These are phyloP conservation scores for Stylosanthes scabra DNA, from an alignment of 331 rosid genomes.

Conservation along the genomic window DNA sequence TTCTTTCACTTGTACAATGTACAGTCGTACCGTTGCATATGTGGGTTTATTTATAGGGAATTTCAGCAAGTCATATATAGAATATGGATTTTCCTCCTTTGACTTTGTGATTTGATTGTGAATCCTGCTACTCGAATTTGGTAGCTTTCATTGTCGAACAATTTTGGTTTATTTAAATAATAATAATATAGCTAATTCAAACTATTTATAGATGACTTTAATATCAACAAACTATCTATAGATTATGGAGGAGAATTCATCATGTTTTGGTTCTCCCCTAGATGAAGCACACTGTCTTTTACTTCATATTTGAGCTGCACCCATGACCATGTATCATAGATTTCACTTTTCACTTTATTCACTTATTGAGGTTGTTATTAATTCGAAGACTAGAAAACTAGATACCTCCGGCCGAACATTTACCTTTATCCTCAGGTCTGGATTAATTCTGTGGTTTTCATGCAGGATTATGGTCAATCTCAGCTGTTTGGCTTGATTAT, in stretches of 20 bases:
- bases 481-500: constrained; percentile 16
- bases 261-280: no score
- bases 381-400: constrained; percentile 31
- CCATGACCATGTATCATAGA: not conserved
- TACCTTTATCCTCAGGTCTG: constrained; percentile 36
- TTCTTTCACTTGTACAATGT: not conserved
- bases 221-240: no score
- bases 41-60: not conserved
- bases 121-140: not conserved
- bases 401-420: constrained; percentile 41
- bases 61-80: not conserved
- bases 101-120: not conserved
- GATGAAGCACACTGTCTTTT: not conserved
- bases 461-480: not conserved
- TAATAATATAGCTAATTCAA: not conserved
- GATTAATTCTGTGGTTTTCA: constrained; percentile 1
- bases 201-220: not conserved
- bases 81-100: not conserved
- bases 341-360: not conserved
- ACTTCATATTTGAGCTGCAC: not conserved
- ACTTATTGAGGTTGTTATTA: not conserved
- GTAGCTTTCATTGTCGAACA: not conserved
- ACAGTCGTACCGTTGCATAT: not conserved
- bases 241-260: not conserved
- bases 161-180: not conserved